A percentile compares a stretch with the other conserved stretches of the same genome.
Evolutionary conservation across 805 yeast species (phyloP).

Genomic region (Sugiyamaella marilandica): DNA sequence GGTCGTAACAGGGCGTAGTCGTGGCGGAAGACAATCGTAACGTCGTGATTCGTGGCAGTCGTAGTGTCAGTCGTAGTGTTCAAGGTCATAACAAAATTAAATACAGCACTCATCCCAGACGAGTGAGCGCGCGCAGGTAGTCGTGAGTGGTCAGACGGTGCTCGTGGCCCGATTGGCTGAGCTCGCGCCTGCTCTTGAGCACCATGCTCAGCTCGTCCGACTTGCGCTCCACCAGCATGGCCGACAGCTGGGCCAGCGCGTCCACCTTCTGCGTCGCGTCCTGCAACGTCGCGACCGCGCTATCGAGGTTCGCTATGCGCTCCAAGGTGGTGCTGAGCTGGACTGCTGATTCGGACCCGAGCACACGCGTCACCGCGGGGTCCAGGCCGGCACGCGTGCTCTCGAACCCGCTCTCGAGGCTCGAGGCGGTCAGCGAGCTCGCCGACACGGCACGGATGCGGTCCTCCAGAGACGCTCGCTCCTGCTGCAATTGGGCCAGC

Average conservation of each 20-base stretch:
- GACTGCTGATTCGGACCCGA: neutral
- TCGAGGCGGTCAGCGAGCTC: conserved; percentile 17
- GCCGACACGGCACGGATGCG: conserved; percentile 23
- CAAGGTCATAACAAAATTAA: neutral
- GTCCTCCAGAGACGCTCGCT: conserved; percentile 46
- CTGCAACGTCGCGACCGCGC: conserved; percentile 6
- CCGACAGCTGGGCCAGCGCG: conserved; percentile 19
- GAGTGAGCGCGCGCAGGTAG: conserved; percentile 17
- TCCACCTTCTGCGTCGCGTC: conserved; percentile 24
- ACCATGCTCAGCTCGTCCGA: conserved; percentile 13
- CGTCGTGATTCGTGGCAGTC: no score
- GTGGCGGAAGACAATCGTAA: no score
- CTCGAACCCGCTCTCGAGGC: conserved; percentile 21
- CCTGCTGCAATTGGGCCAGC: conserved; percentile 41
- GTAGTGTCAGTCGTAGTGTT: neutral
- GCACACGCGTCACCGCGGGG: neutral
- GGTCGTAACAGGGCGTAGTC: no score
- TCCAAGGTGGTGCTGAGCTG: neutral
- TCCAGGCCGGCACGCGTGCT: conserved; percentile 1
- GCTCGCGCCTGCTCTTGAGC: neutral
- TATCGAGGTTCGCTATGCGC: conserved; percentile 4
- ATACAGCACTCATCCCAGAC: conserved; percentile 5
- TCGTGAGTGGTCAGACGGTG: conserved; percentile 9
- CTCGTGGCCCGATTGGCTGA: neutral
- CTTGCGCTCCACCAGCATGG: conserved; percentile 19